phyloP scores from a whole-genome alignment of 2,329 filamentous ascomycete species.

The Trichoderma sp. region DNA sequence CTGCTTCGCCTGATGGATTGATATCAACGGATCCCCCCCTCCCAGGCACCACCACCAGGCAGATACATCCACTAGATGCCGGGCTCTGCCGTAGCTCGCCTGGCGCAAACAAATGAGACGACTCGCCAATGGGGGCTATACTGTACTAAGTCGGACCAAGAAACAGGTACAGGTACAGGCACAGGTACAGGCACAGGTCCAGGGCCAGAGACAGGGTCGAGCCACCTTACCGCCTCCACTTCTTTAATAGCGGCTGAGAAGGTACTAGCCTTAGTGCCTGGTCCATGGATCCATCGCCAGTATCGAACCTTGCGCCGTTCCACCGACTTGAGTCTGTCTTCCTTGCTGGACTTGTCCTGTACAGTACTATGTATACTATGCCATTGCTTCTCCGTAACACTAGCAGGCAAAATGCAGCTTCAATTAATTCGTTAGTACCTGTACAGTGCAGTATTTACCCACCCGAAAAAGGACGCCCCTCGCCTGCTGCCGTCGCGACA shows the following conservation, averaged over 20 bases:
- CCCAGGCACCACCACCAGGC: background rate
- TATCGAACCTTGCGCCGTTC: background rate
- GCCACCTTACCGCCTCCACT: background rate
- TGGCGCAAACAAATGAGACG: slow-evolving; percentile 6
- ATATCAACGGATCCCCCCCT: too few relatives aligned
- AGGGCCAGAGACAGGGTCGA: background rate
- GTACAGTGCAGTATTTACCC: background rate
- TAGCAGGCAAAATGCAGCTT: background rate
- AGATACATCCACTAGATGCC: background rate
- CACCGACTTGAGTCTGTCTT: background rate
- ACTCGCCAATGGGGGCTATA: background rate
- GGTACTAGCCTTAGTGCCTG: background rate
- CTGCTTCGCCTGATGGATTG: too few relatives aligned
- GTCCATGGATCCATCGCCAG: background rate
- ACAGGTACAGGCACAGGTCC: background rate
- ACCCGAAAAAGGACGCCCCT: background rate
- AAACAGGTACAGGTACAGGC: background rate
- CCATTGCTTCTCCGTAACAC: background rate
- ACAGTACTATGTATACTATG: background rate
- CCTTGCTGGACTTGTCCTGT: background rate
- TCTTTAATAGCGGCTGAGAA: background rate
- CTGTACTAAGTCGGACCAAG: background rate
- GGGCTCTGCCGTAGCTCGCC: slow-evolving; percentile 5
- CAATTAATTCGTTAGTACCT: background rate
- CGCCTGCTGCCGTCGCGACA: background rate